These are phyloP conservation scores for Papilionanthe hybrid DNA, from an alignment of 116 monocot species.

Conservation along the genomic window DNA sequence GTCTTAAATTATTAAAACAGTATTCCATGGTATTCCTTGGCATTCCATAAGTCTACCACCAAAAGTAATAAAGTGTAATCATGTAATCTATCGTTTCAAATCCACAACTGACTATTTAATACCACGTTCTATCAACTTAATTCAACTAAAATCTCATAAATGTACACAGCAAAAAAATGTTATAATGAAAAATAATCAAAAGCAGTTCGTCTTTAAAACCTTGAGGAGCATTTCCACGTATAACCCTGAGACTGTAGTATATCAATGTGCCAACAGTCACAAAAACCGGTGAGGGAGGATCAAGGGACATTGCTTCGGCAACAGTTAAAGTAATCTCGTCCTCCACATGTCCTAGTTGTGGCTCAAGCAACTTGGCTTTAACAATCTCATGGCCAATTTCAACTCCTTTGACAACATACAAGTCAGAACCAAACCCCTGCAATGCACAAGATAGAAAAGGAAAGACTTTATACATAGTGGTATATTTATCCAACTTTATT, in stretches of 20 bases:
- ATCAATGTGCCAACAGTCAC: conserved; percentile 63
- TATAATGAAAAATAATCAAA: background rate
- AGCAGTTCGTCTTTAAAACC: conserved; percentile 33
- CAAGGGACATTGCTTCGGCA: conserved; percentile 91
- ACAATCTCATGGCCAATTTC: conserved; percentile 93
- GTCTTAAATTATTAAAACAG: background rate
- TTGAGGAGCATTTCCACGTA: conserved; percentile 58
- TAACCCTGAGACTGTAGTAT: conserved; percentile 64
- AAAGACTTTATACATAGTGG: background rate
- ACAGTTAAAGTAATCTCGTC: conserved; percentile 81
- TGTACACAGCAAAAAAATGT: conserved; percentile 3
- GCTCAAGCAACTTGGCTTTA: conserved; percentile 56
- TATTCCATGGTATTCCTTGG: background rate
- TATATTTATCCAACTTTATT: background rate
- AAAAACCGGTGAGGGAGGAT: conserved; percentile 88
- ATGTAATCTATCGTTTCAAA: background rate
- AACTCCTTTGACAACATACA: conserved; percentile 85
- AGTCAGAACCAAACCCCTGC: conserved; percentile 85
- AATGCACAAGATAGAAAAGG: conserved; percentile 14
- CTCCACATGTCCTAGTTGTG: conserved; percentile 57
- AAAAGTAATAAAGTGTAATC: background rate
- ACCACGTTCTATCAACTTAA: background rate
- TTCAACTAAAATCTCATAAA: background rate
- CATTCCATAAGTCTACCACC: background rate
- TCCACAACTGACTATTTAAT: background rate